Base-by-base conservation (phyloP, 1,139 yeast species). In the Meyerozyma guilliermondii region DNA sequence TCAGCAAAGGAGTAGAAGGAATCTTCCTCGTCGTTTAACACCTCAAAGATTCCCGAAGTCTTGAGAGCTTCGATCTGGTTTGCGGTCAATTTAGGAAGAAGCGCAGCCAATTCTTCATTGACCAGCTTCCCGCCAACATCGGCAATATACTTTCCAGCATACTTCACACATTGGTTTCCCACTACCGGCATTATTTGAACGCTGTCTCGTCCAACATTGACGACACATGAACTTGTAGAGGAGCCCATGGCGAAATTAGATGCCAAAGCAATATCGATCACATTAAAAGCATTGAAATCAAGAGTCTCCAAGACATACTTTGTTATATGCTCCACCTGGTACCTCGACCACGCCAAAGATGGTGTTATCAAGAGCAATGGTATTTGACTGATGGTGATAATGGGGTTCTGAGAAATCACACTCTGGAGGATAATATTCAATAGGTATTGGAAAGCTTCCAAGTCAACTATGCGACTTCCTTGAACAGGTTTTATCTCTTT, bases 141-240 rank as follows among this genome's bases (percentile, higher is more conserved):
- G 3, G 69, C 63, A 29, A 81, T 58, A 16, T 74, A 67, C 41
- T 68, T 66, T 30, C 76, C 69, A 2, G 89, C 82, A 53, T 74
- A 74, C 39, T 73, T 74, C 37, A 83, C 62, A 4, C 78, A 72
- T 46, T 81, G 80, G 54, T 80, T 87, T 45, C 87, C 94, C 38
- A 86, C 64, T 20, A 92, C 79, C 1, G 96, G 94, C 5, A 83
- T 74, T 34, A 92, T 71, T 58, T 88, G 96, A 2, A 88, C 79
- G 51, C 81, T 78, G 35, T 82, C 79, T 46, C 73, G 69, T 17
- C 98, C 98, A 37, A 92, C 74, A 60, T 92, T 95, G 38, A 92
- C 80, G 18, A 92, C 87, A 33, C 84, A 63, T 1, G 92, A 77
- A 44, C 74, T 78, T 24, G 63, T 61, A 16, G 81, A 66, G 26